Evolutionary conservation across 1,284 basidiomycete species (phyloP).

Genomic region (Sporisorium iseilematis-ciliati): DNA sequence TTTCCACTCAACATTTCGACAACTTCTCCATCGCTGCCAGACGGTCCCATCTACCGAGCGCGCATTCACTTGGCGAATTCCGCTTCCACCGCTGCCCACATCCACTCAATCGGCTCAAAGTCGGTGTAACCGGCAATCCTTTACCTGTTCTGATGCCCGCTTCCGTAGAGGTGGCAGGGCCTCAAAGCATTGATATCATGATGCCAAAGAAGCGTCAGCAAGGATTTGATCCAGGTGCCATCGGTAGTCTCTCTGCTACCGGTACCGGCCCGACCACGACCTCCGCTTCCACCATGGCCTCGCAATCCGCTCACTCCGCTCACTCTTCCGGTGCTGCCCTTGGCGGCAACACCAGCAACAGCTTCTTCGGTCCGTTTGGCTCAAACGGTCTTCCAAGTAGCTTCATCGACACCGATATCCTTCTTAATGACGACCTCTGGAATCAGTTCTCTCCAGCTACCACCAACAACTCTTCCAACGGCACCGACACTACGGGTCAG

Average conservation of each 20-base stretch:
- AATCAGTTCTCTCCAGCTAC: conserved; percentile 43
- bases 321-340: conserved; percentile 9
- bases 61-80: background rate
- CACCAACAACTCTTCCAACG: conserved; percentile 21
- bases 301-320: conserved; percentile 10
- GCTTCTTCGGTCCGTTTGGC: conserved; percentile 41
- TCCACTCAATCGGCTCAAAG: background rate
- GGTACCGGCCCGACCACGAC: conserved; percentile 18
- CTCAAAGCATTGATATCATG: conserved; percentile 48
- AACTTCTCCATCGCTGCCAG: background rate
- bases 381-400: conserved; percentile 43
- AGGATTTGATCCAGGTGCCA: conserved; percentile 41
- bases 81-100: conserved; percentile 3
- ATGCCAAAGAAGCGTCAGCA: conserved; percentile 57
- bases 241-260: conserved; percentile 14
- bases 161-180: conserved; percentile 32
- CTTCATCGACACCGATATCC: conserved; percentile 58
- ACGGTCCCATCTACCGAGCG: background rate
- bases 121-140: background rate
- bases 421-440: conserved; percentile 60
- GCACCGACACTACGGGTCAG: conserved; percentile 7
- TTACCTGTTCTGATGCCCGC: conserved; percentile 24
- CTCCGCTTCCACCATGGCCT: conserved; percentile 9
- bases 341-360: conserved; percentile 30
- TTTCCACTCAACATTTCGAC: conserved; percentile 8